A percentile compares a stretch with the other conserved stretches of the same genome.
Conservation (phyloP, 202 grass and related monocot genomes). For the Hordeum pubiflorum region DNA sequence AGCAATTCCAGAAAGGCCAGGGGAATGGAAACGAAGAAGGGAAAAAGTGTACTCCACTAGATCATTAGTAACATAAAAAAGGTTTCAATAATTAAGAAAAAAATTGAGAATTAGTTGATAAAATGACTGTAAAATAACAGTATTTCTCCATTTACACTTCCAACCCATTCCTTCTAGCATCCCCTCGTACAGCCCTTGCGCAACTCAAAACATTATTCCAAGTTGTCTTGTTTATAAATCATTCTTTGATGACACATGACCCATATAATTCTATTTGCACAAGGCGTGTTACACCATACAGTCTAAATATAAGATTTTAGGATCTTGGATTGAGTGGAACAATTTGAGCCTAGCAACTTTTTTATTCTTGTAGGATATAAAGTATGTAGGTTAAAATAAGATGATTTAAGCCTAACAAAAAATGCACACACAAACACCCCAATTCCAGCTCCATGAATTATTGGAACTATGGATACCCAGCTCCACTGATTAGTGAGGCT, state of each 20-base stretch:
- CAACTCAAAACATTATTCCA: neutral
- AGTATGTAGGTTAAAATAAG: neutral
- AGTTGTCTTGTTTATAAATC: too few species aligned
- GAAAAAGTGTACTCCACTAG: neutral
- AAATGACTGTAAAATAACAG: neutral
- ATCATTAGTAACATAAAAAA: neutral
- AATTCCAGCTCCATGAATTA: neutral
- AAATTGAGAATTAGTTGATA: neutral
- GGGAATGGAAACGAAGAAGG: too few species aligned
- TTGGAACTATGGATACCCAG: neutral
- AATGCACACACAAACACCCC: neutral
- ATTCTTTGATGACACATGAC: neutral
- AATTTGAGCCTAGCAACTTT: neutral
- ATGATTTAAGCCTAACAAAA: neutral
- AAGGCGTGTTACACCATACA: neutral
- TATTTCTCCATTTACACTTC: neutral
- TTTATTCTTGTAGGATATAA: neutral
- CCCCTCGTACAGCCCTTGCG: neutral
- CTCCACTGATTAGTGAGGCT: neutral
- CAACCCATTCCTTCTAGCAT: neutral
- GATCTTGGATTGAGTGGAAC: neutral
- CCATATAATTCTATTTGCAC: neutral
- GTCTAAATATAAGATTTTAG: too few species aligned
- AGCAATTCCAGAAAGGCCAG: too few species aligned
- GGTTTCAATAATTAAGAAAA: neutral